A percentile compares a stretch with the other conserved stretches of the same genome.
Conservation (phyloP, 106 monocot genomes). For the Triglochin maritima region DNA sequence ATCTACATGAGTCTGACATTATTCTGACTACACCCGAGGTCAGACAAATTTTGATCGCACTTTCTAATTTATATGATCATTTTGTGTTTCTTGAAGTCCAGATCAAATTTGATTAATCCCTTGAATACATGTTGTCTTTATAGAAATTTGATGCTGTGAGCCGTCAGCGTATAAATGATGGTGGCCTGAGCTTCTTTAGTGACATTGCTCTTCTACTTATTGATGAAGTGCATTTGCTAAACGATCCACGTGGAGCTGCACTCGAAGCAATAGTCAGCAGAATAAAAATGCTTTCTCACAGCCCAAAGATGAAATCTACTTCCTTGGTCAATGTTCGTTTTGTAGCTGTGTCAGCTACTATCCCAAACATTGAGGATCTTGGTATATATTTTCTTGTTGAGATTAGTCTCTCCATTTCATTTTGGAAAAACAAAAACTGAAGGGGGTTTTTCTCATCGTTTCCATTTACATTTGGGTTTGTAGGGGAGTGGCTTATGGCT, state of each 20-base stretch:
- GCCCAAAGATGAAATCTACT: conserved; percentile 43
- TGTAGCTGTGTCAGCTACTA: conserved; percentile 92
- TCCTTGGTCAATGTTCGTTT: conserved; percentile 69
- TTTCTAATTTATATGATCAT: not conserved
- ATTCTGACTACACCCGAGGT: conserved; percentile 96
- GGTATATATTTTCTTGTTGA: conserved; percentile 29
- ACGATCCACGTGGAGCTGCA: conserved; percentile 85
- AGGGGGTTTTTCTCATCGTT: not conserved
- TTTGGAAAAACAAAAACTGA: not conserved
- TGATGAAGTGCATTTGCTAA: conserved; percentile 94
- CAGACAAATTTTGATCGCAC: not conserved
- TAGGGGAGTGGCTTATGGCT: conserved; percentile 90
- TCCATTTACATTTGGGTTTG: conserved; percentile 2
- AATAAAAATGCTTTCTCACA: conserved; percentile 89
- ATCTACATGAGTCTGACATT: conserved; percentile 77
- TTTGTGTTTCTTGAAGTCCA: not conserved
- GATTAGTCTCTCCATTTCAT: not conserved
- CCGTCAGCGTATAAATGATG: conserved; percentile 64
- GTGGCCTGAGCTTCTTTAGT: conserved; percentile 87
- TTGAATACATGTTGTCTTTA: not conserved
- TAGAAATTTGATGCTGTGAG: conserved; percentile 96
- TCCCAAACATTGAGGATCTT: conserved; percentile 92
- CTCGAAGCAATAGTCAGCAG: conserved; percentile 94
- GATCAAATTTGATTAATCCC: not conserved
- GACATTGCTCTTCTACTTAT: conserved; percentile 89